Conservation (phyloP, 306 rosid species). For the Medicago arabica region DNA sequence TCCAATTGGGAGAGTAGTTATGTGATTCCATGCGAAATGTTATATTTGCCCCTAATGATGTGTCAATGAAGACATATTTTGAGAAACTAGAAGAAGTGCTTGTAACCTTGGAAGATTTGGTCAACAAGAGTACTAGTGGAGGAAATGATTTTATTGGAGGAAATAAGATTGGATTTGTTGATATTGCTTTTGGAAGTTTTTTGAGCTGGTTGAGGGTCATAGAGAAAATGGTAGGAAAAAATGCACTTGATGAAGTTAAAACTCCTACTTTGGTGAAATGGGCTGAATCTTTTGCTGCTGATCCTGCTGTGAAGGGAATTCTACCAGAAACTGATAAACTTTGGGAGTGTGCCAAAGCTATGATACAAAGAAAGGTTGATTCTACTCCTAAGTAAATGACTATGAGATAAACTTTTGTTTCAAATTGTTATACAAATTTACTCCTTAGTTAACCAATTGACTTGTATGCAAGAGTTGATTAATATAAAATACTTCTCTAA, state of each 20-base stretch:
- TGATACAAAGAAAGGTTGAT: conserved; percentile 13
- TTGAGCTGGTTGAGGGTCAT: conserved; percentile 45
- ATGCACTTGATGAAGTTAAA: conserved; percentile 42
- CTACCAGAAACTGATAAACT: conserved; percentile 58
- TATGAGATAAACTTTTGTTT: not conserved
- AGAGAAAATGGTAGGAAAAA: conserved; percentile 41
- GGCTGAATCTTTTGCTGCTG: conserved; percentile 47
- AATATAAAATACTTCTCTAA: no score
- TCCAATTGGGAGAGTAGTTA: conserved; percentile 38
- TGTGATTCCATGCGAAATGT: conserved; percentile 28
- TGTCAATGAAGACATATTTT: conserved; percentile 47
- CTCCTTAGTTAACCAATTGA: no score
- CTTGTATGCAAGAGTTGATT: no score
- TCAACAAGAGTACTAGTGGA: conserved; percentile 45
- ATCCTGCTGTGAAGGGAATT: conserved; percentile 53
- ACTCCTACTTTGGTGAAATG: conserved; percentile 54
- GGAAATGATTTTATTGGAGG: conserved; percentile 64
- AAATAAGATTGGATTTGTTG: conserved; percentile 55
- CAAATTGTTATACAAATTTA: not conserved
- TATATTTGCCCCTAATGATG: conserved; percentile 43
- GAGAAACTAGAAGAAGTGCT: conserved; percentile 42
- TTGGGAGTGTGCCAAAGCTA: conserved; percentile 41
- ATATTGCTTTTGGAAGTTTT: conserved; percentile 57
- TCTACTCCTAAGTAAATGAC: conserved; percentile 9
- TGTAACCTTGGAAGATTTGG: conserved; percentile 50